Conservation (phyloP, 2,329 filamentous ascomycete species). For the Pyricularia sp. region DNA sequence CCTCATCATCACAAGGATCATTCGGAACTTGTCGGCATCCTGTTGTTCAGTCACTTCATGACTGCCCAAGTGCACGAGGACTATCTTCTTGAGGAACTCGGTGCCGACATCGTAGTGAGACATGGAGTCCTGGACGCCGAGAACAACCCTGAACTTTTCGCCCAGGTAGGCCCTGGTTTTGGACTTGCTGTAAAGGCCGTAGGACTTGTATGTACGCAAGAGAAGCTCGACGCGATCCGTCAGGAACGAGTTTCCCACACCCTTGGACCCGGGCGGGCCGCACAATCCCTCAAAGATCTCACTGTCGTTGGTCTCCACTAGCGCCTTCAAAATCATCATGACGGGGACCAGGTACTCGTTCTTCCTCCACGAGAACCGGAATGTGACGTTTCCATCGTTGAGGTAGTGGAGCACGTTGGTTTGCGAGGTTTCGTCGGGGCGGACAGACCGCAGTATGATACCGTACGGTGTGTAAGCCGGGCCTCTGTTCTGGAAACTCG, state of each 20-base stretch:
- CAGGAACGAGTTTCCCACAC: conserved; percentile 80
- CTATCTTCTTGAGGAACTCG: conserved; percentile 83
- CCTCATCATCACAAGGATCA: conserved; percentile 91
- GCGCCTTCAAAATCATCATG: conserved; percentile 92
- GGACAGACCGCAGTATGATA: conserved; percentile 83
- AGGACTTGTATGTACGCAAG: conserved; percentile 86
- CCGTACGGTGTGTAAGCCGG: conserved; percentile 81
- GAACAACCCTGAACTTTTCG: conserved; percentile 80
- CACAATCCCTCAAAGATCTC: conserved; percentile 95
- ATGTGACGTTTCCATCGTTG: conserved; percentile 90
- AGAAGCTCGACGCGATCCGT: conserved; percentile 90
- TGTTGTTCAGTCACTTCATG: conserved; percentile 74
- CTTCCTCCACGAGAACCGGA: conserved; percentile 96
- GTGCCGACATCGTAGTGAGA: conserved; percentile 83
- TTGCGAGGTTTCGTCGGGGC: conserved; percentile 96
- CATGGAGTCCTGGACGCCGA: conserved; percentile 76
- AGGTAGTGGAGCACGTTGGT: conserved; percentile 96
- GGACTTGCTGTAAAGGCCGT: conserved; percentile 70
- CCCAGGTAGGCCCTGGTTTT: conserved; percentile 83
- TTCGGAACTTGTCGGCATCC: conserved; percentile 85
- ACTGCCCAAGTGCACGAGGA: conserved; percentile 85
- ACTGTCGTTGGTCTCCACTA: conserved; percentile 91
- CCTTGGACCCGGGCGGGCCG: conserved; percentile 65
- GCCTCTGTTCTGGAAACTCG: conserved; percentile 83
- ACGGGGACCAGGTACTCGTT: conserved; percentile 93